Percentiles rank a stretch among this genome's conserved stretches.
Conservation (phyloP, 768 basidiomycete genomes). For the Lactarius pseudohatsudake region DNA sequence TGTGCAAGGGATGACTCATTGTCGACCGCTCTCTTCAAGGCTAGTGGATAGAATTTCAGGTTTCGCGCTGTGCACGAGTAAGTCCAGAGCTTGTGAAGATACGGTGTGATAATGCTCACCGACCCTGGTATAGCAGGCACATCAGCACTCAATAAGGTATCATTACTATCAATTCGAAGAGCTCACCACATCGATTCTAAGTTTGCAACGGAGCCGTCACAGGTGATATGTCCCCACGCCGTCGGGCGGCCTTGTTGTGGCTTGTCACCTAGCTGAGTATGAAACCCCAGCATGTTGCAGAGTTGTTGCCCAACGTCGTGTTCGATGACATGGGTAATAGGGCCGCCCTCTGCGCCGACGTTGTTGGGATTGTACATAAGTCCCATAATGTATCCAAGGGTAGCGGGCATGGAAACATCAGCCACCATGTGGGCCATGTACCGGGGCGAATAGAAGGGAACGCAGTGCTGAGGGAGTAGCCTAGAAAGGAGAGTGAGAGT, state of each 20-base stretch:
- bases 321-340: slow-evolving; percentile 43
- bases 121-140: slow-evolving; percentile 14
- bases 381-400: slow-evolving; percentile 32
- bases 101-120: slow-evolving; percentile 14
- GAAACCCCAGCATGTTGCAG: slow-evolving; percentile 44
- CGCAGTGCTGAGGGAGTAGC: slow-evolving; percentile 35
- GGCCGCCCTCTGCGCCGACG: slow-evolving; percentile 43
- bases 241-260: slow-evolving; percentile 11
- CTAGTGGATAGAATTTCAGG: slow-evolving; percentile 48
- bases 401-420: slow-evolving; percentile 37
- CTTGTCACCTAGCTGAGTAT: slow-evolving; percentile 17
- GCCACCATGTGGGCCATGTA: slow-evolving; percentile 44
- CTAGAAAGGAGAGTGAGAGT: slow-evolving; percentile 26
- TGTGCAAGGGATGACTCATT: slow-evolving; percentile 35
- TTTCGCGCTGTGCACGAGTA: slow-evolving; percentile 40
- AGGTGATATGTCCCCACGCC: slow-evolving; percentile 47
- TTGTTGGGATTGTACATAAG: slow-evolving; percentile 46
- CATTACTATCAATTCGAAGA: neutral
- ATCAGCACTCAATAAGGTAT: neutral
- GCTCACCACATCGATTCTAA: slow-evolving; percentile 47
- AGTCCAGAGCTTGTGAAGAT: slow-evolving; percentile 1
- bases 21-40: slow-evolving; percentile 34
- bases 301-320: slow-evolving; percentile 41
- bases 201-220: slow-evolving; percentile 47
- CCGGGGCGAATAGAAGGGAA: slow-evolving; percentile 43